Percentiles rank a stretch among this genome's conserved stretches.
Evolutionary conservation across 495 filamentous ascomycete species (phyloP).

Genomic region (Pyrenula massariospora): DNA sequence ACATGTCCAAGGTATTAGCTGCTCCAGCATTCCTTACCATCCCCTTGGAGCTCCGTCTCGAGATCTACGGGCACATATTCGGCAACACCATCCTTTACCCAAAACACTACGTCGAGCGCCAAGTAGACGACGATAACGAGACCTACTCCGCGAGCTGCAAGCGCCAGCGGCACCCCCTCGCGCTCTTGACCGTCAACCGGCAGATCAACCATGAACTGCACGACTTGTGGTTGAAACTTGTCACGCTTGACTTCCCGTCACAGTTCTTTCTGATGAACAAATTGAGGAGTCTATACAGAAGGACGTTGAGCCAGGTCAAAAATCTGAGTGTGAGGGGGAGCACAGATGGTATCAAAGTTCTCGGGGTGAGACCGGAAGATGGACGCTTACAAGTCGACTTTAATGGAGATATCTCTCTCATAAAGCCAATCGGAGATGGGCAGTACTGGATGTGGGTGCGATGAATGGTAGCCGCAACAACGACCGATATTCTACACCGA

Average conservation of each 20-base stretch:
- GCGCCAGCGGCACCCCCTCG: neutral
- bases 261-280: neutral
- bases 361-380: neutral
- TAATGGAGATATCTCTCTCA: neutral
- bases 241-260: neutral
- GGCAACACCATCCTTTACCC: neutral
- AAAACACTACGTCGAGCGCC: neutral
- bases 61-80: neutral
- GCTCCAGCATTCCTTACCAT: neutral
- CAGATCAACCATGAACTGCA: neutral
- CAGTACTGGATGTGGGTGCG: neutral
- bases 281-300: neutral
- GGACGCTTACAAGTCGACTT: neutral
- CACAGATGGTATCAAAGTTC: neutral
- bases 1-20: too few relatives aligned
- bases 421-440: neutral
- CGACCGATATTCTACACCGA: too few relatives aligned
- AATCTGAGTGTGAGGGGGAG: neutral
- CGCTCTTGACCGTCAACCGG: neutral
- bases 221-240: neutral
- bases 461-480: too few relatives aligned
- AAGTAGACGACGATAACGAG: neutral
- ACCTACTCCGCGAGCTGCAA: neutral
- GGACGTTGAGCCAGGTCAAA: neutral
- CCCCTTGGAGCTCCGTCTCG: neutral